These are phyloP conservation scores for Hyphodiscus hymeniophilus DNA, from an alignment of 495 filamentous ascomycete species.

Conservation along the genomic window DNA sequence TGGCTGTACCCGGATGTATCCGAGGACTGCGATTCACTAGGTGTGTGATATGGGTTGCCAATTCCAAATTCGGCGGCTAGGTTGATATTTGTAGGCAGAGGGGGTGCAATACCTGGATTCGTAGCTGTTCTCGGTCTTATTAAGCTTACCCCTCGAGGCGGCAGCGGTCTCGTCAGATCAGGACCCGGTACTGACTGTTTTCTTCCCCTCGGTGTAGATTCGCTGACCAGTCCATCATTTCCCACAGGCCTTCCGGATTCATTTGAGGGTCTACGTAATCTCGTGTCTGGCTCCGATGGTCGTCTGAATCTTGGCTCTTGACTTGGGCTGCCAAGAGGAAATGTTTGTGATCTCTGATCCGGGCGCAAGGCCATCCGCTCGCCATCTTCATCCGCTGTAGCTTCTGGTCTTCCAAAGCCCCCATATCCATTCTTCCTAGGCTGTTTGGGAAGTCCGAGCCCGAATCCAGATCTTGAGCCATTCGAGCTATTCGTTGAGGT, in stretches of 20 bases:
- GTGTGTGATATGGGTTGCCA: conserved; percentile 50
- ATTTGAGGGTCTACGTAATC: conserved; percentile 25
- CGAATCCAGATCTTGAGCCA: conserved; percentile 26
- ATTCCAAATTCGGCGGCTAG: conserved; percentile 43
- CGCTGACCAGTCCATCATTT: conserved; percentile 18
- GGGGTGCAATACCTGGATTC: conserved; percentile 5
- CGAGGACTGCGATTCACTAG: conserved; percentile 60
- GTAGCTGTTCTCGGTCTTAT: conserved; percentile 30
- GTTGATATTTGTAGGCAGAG: conserved; percentile 29
- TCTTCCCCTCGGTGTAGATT: conserved; percentile 11
- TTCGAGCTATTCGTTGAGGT: conserved; percentile 32
- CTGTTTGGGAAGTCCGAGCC: conserved; percentile 26
- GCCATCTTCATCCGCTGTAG: conserved; percentile 22
- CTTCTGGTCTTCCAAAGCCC: conserved; percentile 34
- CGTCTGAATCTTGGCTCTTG: conserved; percentile 33
- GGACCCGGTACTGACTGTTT: conserved; percentile 37
- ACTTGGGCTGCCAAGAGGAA: conserved; percentile 34
- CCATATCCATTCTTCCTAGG: conserved; percentile 42
- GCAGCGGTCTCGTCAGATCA: conserved; percentile 39
- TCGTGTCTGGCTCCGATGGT: conserved; percentile 36
- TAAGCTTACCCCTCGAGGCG: conserved; percentile 36
- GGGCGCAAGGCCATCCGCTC: conserved; percentile 25
- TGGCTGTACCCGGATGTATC: conserved; percentile 59
- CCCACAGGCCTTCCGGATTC: conserved; percentile 17
- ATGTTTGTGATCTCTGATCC: conserved; percentile 45